Evolutionary conservation across 768 basidiomycete species (phyloP).

Genomic region (Trichaptum fuscoviolaceum): DNA sequence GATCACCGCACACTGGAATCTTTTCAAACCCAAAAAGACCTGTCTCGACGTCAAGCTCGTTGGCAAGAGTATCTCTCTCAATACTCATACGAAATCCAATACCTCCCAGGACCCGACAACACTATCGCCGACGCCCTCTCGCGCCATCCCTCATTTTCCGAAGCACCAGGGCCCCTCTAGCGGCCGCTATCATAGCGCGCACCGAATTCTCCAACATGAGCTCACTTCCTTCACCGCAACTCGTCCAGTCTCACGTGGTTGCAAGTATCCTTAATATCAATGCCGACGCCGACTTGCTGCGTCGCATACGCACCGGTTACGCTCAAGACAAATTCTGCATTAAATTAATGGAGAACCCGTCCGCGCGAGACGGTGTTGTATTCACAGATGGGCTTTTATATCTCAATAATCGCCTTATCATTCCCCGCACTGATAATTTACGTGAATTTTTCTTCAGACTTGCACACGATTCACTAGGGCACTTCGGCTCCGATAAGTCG

Average conservation of each 20-base stretch:
- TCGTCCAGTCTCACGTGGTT: background rate
- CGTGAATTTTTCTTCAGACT: constrained; percentile 13
- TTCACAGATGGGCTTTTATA: constrained; percentile 15
- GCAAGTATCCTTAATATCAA: too few species aligned
- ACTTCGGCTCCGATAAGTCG: constrained; percentile 19
- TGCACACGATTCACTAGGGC: constrained; percentile 18
- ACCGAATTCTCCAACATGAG: background rate
- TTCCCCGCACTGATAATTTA: constrained; percentile 12
- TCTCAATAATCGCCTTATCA: constrained; percentile 16
- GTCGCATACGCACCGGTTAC: too few species aligned
- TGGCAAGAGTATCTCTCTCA: too few species aligned
- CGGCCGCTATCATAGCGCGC: background rate
- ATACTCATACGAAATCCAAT: too few species aligned
- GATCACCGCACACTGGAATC: constrained; percentile 34
- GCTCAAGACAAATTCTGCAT: constrained; percentile 10
- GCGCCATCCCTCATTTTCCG: constrained; percentile 17
- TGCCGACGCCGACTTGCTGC: too few species aligned
- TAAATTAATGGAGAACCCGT: background rate
- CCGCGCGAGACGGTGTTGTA: background rate
- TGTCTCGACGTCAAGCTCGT: too few species aligned
- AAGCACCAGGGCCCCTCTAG: background rate
- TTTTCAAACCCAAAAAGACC: constrained; percentile 28
- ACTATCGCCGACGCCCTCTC: constrained; percentile 37
- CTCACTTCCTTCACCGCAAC: background rate
- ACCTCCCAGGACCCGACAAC: too few species aligned